phyloP scores from a whole-genome alignment of 1,284 basidiomycete species.

The Tilletiaria anomala region DNA sequence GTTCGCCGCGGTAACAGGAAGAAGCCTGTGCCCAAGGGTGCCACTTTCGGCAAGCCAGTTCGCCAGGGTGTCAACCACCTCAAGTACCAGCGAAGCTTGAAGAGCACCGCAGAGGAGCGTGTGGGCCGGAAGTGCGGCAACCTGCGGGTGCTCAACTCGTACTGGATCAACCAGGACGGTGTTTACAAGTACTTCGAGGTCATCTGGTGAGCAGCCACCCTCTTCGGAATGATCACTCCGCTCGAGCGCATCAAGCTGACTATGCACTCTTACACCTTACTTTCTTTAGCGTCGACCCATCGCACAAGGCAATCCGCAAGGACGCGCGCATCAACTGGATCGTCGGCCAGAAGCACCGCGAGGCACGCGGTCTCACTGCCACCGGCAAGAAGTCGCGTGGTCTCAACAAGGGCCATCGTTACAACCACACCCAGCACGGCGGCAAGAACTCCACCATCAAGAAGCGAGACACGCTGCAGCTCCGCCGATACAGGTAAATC shows the following conservation, averaged over 20 bases:
- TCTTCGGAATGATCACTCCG: too few relatives aligned
- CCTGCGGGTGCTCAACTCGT: constrained; percentile 78
- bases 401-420: constrained; percentile 82
- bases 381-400: constrained; percentile 63
- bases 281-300: constrained; percentile 87
- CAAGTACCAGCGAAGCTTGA: constrained; percentile 89
- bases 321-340: constrained; percentile 99
- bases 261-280: too few relatives aligned
- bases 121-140: constrained; percentile 92
- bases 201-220: too few relatives aligned
- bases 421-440: constrained; percentile 65
- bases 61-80: constrained; percentile 99
- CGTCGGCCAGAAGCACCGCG: constrained; percentile 93
- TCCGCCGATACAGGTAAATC: constrained; percentile 86
- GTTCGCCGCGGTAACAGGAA: constrained; percentile 98
- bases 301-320: constrained; percentile 77
- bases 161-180: constrained; percentile 99
- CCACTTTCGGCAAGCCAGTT: constrained; percentile 97
- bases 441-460: constrained; percentile 80
- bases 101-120: constrained; percentile 92
- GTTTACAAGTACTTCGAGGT: constrained; percentile 99
- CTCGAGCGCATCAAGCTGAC: too few relatives aligned
- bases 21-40: constrained; percentile 95
- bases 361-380: constrained; percentile 90
- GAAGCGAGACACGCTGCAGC: constrained; percentile 71